Evolutionary conservation across 768 basidiomycete genomes (phyloP).

Genomic region (Leccinum rimulosum): DNA sequence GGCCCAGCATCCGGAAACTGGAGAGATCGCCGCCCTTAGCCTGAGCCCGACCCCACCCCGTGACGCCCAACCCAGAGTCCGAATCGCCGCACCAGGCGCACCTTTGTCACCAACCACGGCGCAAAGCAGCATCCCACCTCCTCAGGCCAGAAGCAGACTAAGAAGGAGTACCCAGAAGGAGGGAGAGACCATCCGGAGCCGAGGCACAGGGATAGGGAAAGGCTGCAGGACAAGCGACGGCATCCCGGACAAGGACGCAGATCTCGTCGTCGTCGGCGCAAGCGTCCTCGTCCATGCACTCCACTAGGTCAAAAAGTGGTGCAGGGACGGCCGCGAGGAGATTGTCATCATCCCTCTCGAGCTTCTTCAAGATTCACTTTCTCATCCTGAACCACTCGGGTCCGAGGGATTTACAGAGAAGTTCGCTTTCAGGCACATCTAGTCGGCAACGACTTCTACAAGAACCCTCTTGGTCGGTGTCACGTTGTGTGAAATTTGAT

Average conservation of each 20-base stretch:
- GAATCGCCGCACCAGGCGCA: slow-evolving; percentile 19
- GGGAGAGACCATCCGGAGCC: slow-evolving; percentile 22
- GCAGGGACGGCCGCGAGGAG: slow-evolving; percentile 72
- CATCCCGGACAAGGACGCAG: slow-evolving; percentile 56
- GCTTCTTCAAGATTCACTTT: too few relatives aligned
- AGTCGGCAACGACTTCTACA: too few relatives aligned
- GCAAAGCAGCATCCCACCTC: slow-evolving; percentile 24
- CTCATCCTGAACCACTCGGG: too few relatives aligned
- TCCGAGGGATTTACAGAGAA: too few relatives aligned
- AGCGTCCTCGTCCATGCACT: slow-evolving; percentile 79
- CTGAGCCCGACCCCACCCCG: slow-evolving; percentile 14
- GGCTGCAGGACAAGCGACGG: slow-evolving; percentile 25
- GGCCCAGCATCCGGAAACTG: slow-evolving; percentile 57
- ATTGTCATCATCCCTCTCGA: slow-evolving; percentile 84
- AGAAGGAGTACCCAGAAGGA: slow-evolving; percentile 22
- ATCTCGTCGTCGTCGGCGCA: slow-evolving; percentile 75
- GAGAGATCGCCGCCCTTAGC: slow-evolving; percentile 46
- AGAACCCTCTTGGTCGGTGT: too few relatives aligned
- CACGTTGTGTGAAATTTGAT: too few relatives aligned
- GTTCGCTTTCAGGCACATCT: too few relatives aligned
- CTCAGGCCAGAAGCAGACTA: slow-evolving; percentile 19
- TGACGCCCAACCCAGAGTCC: slow-evolving; percentile 8
- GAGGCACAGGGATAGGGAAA: slow-evolving; percentile 18
- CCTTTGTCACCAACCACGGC: slow-evolving; percentile 16
- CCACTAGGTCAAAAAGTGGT: slow-evolving; percentile 80